phyloP scores from a whole-genome alignment of 345 rosid genomes.

The Hevea brasiliensis region DNA sequence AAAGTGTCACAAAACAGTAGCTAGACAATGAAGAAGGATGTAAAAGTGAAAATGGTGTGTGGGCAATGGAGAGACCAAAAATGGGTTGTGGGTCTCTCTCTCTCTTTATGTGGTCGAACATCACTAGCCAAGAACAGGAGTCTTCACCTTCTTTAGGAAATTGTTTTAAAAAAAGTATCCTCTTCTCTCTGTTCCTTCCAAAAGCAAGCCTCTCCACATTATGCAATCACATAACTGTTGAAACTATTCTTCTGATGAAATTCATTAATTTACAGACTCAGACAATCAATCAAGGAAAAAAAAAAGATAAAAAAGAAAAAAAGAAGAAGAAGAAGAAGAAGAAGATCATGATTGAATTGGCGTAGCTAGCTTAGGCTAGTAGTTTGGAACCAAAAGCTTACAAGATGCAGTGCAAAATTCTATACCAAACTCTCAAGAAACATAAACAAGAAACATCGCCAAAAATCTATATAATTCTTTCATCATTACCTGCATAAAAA shows the following conservation, averaged over 20 bases:
- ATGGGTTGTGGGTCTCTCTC: slow-evolving; percentile 25
- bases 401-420: no score
- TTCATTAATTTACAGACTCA: no score
- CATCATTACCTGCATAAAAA: slow-evolving; percentile 48
- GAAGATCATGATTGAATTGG: no score
- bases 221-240: slow-evolving; percentile 18
- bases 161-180: slow-evolving; percentile 34
- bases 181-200: slow-evolving; percentile 39
- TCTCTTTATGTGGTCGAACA: not conserved
- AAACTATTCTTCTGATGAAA: no score
- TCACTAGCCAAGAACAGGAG: slow-evolving; percentile 13
- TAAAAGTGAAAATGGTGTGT: slow-evolving; percentile 21
- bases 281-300: no score
- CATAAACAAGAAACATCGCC: no score
- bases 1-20: slow-evolving; percentile 21
- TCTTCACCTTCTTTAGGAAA: slow-evolving; percentile 24
- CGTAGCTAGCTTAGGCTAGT: no score
- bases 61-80: slow-evolving; percentile 30
- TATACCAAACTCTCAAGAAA: no score
- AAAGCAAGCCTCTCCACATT: slow-evolving; percentile 9
- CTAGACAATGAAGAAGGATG: slow-evolving; percentile 30
- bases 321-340: no score
- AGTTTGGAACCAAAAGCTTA: no score
- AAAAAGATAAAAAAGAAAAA: no score
- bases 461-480: no score